Percentiles rank a stretch among this genome's conserved stretches.
Evolutionary conservation across 108 stramenopile species (phyloP).

Genomic region (Cyclotella choctawhatcheeana): DNA sequence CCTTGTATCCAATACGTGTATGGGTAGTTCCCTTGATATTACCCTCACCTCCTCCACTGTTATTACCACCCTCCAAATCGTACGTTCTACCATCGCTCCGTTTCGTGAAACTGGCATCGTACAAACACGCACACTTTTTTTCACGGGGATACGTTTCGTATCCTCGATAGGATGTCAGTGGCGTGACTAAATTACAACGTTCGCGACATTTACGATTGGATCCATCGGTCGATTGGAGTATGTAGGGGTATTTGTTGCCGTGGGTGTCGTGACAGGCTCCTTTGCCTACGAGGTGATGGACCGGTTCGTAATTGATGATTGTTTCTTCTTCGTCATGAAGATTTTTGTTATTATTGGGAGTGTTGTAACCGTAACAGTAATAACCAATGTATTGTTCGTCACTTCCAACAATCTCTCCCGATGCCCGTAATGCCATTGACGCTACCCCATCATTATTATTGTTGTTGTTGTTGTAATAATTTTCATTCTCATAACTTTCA

Average conservation of each 20-base stretch:
- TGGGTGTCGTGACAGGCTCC: not conserved
- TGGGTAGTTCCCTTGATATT: not conserved
- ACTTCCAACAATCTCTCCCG: not conserved
- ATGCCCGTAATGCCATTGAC: too few species aligned
- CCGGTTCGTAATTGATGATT: too few species aligned
- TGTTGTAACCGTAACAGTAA: not conserved
- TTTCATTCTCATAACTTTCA: not conserved
- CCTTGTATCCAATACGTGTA: not conserved
- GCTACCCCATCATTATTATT: too few species aligned
- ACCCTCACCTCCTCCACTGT: not conserved
- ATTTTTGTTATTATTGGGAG: too few species aligned
- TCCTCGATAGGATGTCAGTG: not conserved
- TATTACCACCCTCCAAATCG: not conserved
- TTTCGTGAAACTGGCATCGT: not conserved
- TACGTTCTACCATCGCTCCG: not conserved
- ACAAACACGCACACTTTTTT: slow-evolving; percentile 1
- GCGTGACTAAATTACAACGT: not conserved
- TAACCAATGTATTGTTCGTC: not conserved
- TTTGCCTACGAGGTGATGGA: not conserved
- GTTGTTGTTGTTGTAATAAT: too few species aligned
- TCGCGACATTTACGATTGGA: not conserved
- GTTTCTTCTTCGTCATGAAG: too few species aligned
- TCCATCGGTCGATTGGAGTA: not conserved
- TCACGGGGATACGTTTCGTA: not conserved
- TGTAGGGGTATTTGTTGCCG: not conserved